Conservation (phyloP, 352 stramenopile genomes). For the Phytopythium oedochilum region DNA sequence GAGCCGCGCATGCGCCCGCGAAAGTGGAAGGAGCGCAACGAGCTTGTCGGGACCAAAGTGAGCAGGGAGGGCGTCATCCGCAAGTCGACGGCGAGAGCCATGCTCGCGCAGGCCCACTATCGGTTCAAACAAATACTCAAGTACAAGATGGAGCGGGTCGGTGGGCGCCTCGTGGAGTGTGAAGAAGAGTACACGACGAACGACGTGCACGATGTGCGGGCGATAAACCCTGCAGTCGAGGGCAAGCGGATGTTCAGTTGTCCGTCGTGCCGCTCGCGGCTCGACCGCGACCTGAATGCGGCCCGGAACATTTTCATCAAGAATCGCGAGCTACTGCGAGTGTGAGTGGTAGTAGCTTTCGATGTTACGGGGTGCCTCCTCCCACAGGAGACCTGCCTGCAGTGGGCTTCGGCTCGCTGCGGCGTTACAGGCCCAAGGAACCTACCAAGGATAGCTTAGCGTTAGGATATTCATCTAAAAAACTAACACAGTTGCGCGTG, state of each 20-base stretch:
- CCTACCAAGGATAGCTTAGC: too few relatives aligned
- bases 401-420: too few relatives aligned
- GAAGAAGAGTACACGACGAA: constrained; percentile 14
- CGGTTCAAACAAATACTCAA: constrained; percentile 8
- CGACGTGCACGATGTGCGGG: too few relatives aligned
- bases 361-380: too few relatives aligned
- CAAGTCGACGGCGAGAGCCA: constrained; percentile 11
- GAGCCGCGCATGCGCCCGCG: not conserved
- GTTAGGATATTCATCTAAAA: too few relatives aligned
- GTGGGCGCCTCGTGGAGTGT: constrained; percentile 6
- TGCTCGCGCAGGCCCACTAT: constrained; percentile 10
- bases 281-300: constrained; percentile 11
- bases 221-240: too few relatives aligned
- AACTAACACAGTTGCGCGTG: too few relatives aligned
- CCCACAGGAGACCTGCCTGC: constrained; percentile 4
- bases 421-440: not conserved
- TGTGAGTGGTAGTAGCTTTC: too few relatives aligned
- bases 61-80: not conserved
- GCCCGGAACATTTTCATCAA: constrained; percentile 11
- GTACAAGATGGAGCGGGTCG: constrained; percentile 10
- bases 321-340: constrained; percentile 7
- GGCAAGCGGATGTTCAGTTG: constrained; percentile 5
- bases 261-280: not conserved
- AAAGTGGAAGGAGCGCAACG: not conserved
- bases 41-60: too few relatives aligned